Conservation (phyloP, 2,329 filamentous ascomycete species). For the Juglanconis oblonga region DNA sequence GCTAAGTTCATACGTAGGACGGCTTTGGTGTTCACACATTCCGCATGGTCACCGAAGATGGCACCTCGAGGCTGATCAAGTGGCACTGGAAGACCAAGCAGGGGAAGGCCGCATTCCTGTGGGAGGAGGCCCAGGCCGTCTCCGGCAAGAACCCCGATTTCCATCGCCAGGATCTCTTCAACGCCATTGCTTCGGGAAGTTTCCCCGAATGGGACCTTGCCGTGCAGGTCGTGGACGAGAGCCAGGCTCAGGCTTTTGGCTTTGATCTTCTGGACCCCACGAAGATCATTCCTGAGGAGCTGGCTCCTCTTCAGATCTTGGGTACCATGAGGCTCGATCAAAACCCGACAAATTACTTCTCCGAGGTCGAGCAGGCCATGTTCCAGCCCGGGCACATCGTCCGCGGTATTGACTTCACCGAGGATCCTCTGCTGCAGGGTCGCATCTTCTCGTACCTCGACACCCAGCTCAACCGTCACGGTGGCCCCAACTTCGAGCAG, state of each 20-base stretch:
- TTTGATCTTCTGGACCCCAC: conserved; percentile 56
- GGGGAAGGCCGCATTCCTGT: background rate
- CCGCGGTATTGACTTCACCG: background rate
- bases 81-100: conserved; percentile 15
- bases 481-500: conserved; percentile 53
- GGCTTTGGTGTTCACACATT: background rate
- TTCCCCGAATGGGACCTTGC: conserved; percentile 49
- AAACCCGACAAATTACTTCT: conserved; percentile 36
- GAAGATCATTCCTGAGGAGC: conserved; percentile 49
- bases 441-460: conserved; percentile 55
- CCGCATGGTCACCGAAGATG: conserved; percentile 3
- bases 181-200: conserved; percentile 42
- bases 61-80: conserved; percentile 15
- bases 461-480: conserved; percentile 54
- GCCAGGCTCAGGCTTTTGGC: conserved; percentile 44
- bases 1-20: background rate
- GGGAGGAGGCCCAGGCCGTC: background rate
- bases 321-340: conserved; percentile 49
- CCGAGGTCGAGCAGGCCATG: conserved; percentile 53
- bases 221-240: conserved; percentile 51
- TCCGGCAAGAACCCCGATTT: conserved; percentile 40
- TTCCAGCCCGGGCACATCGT: too few species aligned
- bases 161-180: conserved; percentile 44
- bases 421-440: conserved; percentile 41
- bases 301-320: conserved; percentile 45